Evolutionary conservation across 495 filamentous ascomycete species (phyloP), one percentile per base, ranked within the genome.

Genomic region (Aspergillus incahuasiensis): DNA sequence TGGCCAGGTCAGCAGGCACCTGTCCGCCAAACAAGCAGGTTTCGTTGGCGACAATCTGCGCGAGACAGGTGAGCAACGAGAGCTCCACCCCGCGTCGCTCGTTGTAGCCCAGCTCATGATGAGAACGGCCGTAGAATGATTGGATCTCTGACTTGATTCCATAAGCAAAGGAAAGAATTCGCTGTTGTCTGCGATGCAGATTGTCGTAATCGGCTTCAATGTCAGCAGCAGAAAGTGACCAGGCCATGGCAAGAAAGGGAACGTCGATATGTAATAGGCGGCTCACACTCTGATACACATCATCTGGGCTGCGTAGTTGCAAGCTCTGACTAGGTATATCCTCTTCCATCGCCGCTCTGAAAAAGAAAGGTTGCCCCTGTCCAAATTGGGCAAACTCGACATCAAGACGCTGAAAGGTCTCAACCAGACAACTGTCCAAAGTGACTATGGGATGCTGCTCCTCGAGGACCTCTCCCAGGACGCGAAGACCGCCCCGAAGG

Each of bases 201-300:
- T 58, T 42, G 7, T 43, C 24, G 22, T 61, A 59, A n/a, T 56
- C 35, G 0, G 24, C 47, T 35, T 28, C 25, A 28, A 61, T 48
- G 39, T 64, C 50, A 38, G 21, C 15, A 24, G 21, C 55, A 22
- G 61, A 60, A 9, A 49, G 46, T 15, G 54, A 54, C 61, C 61
- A 63, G 57, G 49, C 57, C 41, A 30, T 19, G 13, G 54, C 57
- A 21, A 60, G 57, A 43, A 60, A 63, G 3, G 57, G 61, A 25
- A 60, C 54, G 12, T 54, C 57, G 6, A 46, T 19, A 30, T 60
- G 54, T 16, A 60, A 28, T 4, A 60, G 38, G 32, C 35, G 15
- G 13, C 44, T 60, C 15, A 63, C 40, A 30, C 28, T 53, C 16
- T 13, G 22, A 20, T 38, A 35, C 16, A 47, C 53, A n/a, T 55